Conservation (phyloP, 768 basidiomycete species). For the Panaeolus papilionaceus region DNA sequence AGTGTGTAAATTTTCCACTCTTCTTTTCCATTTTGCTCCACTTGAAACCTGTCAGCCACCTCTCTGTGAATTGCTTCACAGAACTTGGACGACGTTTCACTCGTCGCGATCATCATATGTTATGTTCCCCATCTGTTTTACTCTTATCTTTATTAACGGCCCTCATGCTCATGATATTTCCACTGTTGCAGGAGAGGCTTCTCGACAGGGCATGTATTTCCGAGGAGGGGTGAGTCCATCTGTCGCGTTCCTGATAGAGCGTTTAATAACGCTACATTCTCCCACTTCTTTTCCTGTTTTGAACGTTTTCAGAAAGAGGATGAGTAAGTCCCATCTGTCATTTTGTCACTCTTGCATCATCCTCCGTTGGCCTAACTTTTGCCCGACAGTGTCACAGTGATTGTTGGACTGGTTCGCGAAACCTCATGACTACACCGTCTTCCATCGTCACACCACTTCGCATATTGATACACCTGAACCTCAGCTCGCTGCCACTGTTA, state of each 20-base stretch:
- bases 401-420: slow-evolving; percentile 74
- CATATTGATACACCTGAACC: neutral
- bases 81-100: neutral
- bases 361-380: slow-evolving; percentile 23
- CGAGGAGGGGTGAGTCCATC: slow-evolving; percentile 72
- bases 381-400: slow-evolving; percentile 66
- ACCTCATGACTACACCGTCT: slow-evolving; percentile 42
- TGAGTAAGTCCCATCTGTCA: slow-evolving; percentile 60
- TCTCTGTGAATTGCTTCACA: neutral
- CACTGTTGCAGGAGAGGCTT: slow-evolving; percentile 57
- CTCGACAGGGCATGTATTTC: slow-evolving; percentile 67
- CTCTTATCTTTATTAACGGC: neutral
- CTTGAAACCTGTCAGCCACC: neutral
- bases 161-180: slow-evolving; percentile 13
- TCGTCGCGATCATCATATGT: neutral
- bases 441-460: neutral
- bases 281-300: neutral
- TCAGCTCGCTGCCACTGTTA: neutral
- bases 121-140: slow-evolving; percentile 12
- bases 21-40: slow-evolving; percentile 17
- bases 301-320: slow-evolving; percentile 68
- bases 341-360: slow-evolving; percentile 10
- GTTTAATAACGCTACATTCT: neutral
- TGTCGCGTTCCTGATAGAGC: slow-evolving; percentile 12
- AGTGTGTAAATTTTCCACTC: slow-evolving; percentile 44